Conservation (phyloP, 345 rosid species). For the Draba incana region DNA sequence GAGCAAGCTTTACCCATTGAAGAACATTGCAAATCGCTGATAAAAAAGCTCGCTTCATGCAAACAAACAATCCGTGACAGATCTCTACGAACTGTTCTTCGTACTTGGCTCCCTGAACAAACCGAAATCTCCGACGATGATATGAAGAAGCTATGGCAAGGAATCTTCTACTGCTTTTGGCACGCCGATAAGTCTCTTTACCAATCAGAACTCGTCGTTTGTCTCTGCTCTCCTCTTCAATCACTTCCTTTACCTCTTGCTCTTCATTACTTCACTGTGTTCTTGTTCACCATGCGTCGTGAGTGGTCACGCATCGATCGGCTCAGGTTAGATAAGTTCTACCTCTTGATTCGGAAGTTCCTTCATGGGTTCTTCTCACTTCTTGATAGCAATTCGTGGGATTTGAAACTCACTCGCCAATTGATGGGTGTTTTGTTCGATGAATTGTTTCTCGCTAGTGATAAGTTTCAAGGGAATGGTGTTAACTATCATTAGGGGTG, state of each 20-base stretch:
- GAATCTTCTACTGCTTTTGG: constrained; percentile 97
- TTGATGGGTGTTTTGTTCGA: constrained; percentile 57
- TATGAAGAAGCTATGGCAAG: constrained; percentile 93
- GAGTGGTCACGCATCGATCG: constrained; percentile 92
- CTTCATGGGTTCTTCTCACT: constrained; percentile 52
- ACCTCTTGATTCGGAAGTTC: constrained; percentile 79
- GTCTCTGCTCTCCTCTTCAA: constrained; percentile 58
- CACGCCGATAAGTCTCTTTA: constrained; percentile 78
- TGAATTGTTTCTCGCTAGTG: constrained; percentile 53
- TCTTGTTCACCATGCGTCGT: constrained; percentile 87
- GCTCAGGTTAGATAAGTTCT: constrained; percentile 86
- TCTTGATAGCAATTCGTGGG: constrained; percentile 63
- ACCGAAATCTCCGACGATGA: constrained; percentile 66
- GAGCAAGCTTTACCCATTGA: constrained; percentile 35
- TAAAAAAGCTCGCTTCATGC: constrained; percentile 77
- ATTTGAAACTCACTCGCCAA: constrained; percentile 51
- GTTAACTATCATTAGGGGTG: constrained; percentile 63
- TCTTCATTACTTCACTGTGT: constrained; percentile 68
- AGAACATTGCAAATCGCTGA: constrained; percentile 54
- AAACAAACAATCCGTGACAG: constrained; percentile 64
- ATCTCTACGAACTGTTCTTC: constrained; percentile 57
- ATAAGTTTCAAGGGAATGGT: constrained; percentile 67
- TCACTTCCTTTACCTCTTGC: constrained; percentile 55
- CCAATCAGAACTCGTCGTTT: constrained; percentile 68
- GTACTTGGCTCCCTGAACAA: constrained; percentile 76